Evolutionary conservation across 768 basidiomycete genomes (phyloP), one percentile per base, ranked within the genome.

Genomic region (Termitomyces sp.): DNA sequence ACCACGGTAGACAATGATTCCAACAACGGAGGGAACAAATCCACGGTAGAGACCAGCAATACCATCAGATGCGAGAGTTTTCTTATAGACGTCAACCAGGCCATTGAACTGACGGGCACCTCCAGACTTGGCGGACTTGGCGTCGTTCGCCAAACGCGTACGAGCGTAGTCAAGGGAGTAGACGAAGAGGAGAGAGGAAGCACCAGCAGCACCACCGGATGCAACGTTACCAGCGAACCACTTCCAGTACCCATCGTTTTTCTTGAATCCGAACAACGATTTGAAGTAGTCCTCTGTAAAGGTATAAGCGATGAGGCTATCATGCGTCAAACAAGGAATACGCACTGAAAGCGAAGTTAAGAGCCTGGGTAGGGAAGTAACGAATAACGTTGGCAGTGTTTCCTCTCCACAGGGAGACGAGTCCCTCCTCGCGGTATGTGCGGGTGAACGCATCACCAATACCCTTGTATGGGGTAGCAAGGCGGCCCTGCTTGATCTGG

Each of bases 301-400:
- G 2, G n/a, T 1, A 23, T 32, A 34, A 66, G 66, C 46, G 60
- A 58, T 58, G 16, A 21, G 5, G 1, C 14, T 27, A 16, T 39
- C 3, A 25, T 14, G 2, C 4, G 5, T 17, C 52, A 2, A 35
- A 19, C 12, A 12, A 37, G 56, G 57, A 48, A 64, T 41, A 85
- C 94, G 66, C 66, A 97, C 91, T 98, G 89, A 98, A 98, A 72
- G 96, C 96, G 69, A 99, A 98, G 91, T 99, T 99, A 67, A 98
- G 78, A 40, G 97, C 97, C 75, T 99, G 96, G 56, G 97, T 99
- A 52, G 97, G 97, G 94, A 99, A 99, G 90, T 99, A 99, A 73
- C 97, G 95, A 80, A 99, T 97, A 78, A 99, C 97, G 79, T 99
- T 99, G 84, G 97, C 96, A 57, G 96, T 98, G 87, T 99, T 99